phyloP scores from a whole-genome alignment of 495 filamentous ascomycete genomes.

The Amniculicola lignicola region DNA sequence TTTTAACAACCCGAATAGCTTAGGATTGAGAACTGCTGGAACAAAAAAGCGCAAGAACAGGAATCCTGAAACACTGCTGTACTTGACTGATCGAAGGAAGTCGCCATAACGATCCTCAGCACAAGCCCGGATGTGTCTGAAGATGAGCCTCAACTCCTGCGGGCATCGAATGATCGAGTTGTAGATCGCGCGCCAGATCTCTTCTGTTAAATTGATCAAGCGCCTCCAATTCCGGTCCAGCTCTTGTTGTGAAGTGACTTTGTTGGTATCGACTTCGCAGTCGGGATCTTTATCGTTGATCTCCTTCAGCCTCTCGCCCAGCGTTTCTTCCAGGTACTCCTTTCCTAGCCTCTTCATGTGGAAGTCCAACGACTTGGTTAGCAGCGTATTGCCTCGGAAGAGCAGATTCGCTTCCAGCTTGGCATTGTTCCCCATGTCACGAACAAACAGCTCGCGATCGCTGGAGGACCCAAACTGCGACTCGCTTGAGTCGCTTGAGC shows the following conservation, averaged over 20 bases:
- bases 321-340: constrained; percentile 85
- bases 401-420: constrained; percentile 87
- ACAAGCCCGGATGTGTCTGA: constrained; percentile 89
- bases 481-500: constrained; percentile 74
- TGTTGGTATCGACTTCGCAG: constrained; percentile 90
- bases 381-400: constrained; percentile 90
- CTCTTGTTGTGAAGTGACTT: constrained; percentile 67
- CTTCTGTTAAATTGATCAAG: constrained; percentile 71
- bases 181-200: constrained; percentile 80
- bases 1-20: constrained; percentile 88
- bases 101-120: constrained; percentile 98
- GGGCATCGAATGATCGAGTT: constrained; percentile 71
- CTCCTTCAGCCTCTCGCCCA: constrained; percentile 77
- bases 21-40: constrained; percentile 92
- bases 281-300: constrained; percentile 86
- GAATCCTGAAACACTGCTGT: constrained; percentile 95
- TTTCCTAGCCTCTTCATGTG: constrained; percentile 94
- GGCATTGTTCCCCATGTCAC: constrained; percentile 58
- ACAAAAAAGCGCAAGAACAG: constrained; percentile 95
- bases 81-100: constrained; percentile 84
- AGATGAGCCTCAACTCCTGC: constrained; percentile 77
- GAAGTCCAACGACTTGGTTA: constrained; percentile 89
- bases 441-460: constrained; percentile 60
- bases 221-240: constrained; percentile 79
- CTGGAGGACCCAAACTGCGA: constrained; percentile 44